These are phyloP conservation scores for Chytriomyces sp. DNA, from an alignment of 192 early-diverging fungal species.

Conservation along the genomic window DNA sequence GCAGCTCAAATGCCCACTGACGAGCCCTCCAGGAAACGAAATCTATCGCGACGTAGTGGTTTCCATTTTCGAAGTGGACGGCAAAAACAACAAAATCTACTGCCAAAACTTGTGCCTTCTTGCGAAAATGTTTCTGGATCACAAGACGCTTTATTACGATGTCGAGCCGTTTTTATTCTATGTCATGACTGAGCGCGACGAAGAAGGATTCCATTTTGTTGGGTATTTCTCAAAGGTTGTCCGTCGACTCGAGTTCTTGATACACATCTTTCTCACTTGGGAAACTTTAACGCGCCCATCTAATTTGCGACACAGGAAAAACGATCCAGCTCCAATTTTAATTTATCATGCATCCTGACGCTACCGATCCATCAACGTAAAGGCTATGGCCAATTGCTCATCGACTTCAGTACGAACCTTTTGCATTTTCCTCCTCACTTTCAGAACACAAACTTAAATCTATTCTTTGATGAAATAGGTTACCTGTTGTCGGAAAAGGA, in stretches of 20 bases:
- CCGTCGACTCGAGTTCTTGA: neutral
- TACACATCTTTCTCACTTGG: too few species aligned
- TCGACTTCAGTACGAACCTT: slow-evolving; percentile 85
- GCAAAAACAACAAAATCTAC: slow-evolving; percentile 84
- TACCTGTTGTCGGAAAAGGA: slow-evolving; percentile 84
- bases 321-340: slow-evolving; percentile 81
- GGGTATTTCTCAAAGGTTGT: slow-evolving; percentile 96
- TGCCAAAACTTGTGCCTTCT: slow-evolving; percentile 94
- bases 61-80: slow-evolving; percentile 83
- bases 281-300: too few species aligned
- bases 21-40: slow-evolving; percentile 79
- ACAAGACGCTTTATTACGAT: slow-evolving; percentile 94
- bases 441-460: too few species aligned
- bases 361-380: slow-evolving; percentile 90
- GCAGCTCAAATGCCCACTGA: slow-evolving; percentile 76
- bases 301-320: slow-evolving; percentile 73
- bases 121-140: slow-evolving; percentile 94
- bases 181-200: slow-evolving; percentile 71
- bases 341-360: slow-evolving; percentile 93
- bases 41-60: slow-evolving; percentile 76
- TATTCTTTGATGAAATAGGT: slow-evolving; percentile 64
- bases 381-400: slow-evolving; percentile 89
- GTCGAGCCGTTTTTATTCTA: slow-evolving; percentile 89
- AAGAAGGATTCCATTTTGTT: slow-evolving; percentile 65
- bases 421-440: neutral